phyloP scores from a whole-genome alignment of 805 yeast genomes.

The Myxozyma neotropica region DNA sequence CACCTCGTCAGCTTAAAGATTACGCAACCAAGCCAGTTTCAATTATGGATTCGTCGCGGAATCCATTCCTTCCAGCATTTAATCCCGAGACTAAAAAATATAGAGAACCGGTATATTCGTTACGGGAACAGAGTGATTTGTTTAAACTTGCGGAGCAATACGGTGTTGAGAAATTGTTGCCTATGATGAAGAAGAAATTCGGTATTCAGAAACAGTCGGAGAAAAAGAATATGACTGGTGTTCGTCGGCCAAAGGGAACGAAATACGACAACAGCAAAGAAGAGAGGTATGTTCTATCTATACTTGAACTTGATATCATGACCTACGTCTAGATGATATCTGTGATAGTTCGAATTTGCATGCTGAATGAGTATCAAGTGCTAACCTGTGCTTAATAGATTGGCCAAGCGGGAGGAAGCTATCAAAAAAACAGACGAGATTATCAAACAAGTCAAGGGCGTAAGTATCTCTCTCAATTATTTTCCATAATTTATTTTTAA shows the following conservation, averaged over 20 bases:
- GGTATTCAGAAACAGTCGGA: slow-evolving; percentile 21
- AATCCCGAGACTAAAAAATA: slow-evolving; percentile 71
- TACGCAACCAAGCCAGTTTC: slow-evolving; percentile 63
- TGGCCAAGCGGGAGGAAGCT: slow-evolving; percentile 27
- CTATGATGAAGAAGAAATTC: slow-evolving; percentile 51
- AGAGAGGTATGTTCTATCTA: slow-evolving; percentile 7
- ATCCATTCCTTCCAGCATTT: slow-evolving; percentile 78
- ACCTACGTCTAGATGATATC: too few relatives aligned
- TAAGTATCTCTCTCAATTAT: slow-evolving; percentile 8
- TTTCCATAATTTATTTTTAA: not conserved
- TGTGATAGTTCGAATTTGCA: too few relatives aligned
- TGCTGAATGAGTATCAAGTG: not conserved
- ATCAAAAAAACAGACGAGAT: slow-evolving; percentile 23
- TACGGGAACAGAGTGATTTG: slow-evolving; percentile 73
- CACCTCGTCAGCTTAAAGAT: slow-evolving; percentile 67
- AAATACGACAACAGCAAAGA: slow-evolving; percentile 16
- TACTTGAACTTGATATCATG: too few relatives aligned
- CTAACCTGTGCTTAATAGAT: not conserved
- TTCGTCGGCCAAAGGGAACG: slow-evolving; percentile 19
- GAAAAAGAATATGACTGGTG: slow-evolving; percentile 28
- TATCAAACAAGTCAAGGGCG: slow-evolving; percentile 22
- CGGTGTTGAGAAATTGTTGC: slow-evolving; percentile 72
- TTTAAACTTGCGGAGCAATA: slow-evolving; percentile 71
- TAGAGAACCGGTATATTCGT: slow-evolving; percentile 70
- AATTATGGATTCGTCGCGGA: slow-evolving; percentile 61